Evolutionary conservation across 164 flowering plant genomes (phyloP).

Genomic region (Sextonia rubra): DNA sequence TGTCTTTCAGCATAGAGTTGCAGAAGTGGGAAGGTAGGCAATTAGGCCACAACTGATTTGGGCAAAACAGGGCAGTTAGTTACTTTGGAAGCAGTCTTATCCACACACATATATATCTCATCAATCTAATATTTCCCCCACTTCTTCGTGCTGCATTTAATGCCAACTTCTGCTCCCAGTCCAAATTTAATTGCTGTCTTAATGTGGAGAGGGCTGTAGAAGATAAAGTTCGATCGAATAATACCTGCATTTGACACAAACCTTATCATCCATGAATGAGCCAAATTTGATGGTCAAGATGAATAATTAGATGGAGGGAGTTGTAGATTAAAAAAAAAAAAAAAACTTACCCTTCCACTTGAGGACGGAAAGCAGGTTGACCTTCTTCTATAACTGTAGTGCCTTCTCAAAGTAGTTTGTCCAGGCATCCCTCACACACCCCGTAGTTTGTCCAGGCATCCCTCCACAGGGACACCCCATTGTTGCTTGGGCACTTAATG

Average conservation of each 20-base stretch:
- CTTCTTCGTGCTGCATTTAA: neutral
- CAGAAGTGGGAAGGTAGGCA: neutral
- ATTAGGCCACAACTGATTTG: neutral
- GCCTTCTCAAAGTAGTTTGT: slow-evolving; percentile 12
- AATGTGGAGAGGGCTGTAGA: neutral
- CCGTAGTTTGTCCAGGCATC: slow-evolving; percentile 14
- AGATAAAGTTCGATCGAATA: too few relatives aligned
- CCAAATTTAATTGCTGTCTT: neutral
- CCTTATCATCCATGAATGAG: too few relatives aligned
- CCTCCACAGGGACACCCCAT: slow-evolving; percentile 3
- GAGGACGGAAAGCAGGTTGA: slow-evolving; percentile 10
- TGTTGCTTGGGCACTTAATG: slow-evolving; percentile 15
- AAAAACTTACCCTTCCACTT: slow-evolving; percentile 9
- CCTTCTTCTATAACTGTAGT: slow-evolving; percentile 1
- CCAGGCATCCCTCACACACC: slow-evolving; percentile 12
- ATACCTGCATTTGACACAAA: too few relatives aligned
- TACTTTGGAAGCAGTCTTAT: neutral
- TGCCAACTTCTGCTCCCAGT: neutral
- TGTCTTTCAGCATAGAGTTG: neutral
- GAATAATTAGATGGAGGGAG: neutral
- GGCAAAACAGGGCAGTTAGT: neutral
- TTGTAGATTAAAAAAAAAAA: too few relatives aligned
- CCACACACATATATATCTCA: neutral
- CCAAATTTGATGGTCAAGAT: too few relatives aligned
- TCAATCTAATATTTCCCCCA: neutral